Evolutionary conservation across 129 eudicot species (phyloP).

Genomic region (Lactuca saligna): DNA sequence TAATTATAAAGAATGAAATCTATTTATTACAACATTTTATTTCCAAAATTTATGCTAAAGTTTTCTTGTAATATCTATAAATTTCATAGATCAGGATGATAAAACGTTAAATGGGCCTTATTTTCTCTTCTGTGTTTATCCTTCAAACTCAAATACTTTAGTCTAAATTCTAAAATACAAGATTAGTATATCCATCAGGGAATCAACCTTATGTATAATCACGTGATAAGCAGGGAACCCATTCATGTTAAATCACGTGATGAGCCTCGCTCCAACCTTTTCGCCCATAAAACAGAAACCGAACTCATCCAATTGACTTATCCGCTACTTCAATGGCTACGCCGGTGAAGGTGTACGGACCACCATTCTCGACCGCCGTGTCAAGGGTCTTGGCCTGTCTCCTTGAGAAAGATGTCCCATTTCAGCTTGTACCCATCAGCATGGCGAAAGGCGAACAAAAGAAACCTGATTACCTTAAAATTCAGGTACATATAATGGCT

Average conservation of each 20-base stretch:
- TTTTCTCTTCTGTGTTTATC: no score
- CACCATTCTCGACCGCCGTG: slow-evolving; percentile 73
- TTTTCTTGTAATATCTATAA: no score
- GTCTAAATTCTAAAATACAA: no score
- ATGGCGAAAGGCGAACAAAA: slow-evolving; percentile 75
- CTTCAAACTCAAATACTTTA: no score
- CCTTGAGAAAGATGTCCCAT: slow-evolving; percentile 64
- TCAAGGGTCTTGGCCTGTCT: slow-evolving; percentile 65
- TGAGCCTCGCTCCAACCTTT: not conserved
- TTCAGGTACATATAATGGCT: slow-evolving; percentile 41
- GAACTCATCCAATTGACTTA: slow-evolving; percentile 9
- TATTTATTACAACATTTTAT: no score
- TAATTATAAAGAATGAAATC: no score
- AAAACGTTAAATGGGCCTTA: no score
- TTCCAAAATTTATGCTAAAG: no score
- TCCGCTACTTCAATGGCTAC: slow-evolving; percentile 49
- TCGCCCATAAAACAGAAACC: not conserved
- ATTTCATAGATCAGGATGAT: no score
- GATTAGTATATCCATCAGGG: no score
- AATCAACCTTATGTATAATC: no score
- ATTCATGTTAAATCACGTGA: not conserved
- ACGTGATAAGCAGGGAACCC: no score
- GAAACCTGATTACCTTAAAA: slow-evolving; percentile 57
- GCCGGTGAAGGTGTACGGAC: slow-evolving; percentile 75
- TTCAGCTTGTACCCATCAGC: slow-evolving; percentile 55